A percentile compares a stretch with the other conserved stretches of the same genome.
phyloP scores from a whole-genome alignment of 495 filamentous ascomycete genomes.

The Neurospora sp. region DNA sequence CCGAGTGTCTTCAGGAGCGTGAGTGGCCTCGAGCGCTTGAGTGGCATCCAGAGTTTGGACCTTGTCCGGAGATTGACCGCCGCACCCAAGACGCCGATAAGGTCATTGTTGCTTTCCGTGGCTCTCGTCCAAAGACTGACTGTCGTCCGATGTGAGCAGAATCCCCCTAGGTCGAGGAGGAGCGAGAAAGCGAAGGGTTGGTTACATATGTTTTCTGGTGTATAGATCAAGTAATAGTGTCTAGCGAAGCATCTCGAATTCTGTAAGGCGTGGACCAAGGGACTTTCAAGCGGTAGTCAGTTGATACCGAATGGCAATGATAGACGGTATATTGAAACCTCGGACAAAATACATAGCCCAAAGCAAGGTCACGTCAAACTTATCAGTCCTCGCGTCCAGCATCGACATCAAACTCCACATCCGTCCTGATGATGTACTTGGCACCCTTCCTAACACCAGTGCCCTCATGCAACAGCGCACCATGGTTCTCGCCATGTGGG shows the following conservation, averaged over 20 bases:
- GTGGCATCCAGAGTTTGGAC: not conserved
- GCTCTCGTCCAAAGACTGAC: not conserved
- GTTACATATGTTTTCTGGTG: not conserved
- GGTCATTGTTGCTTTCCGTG: not conserved
- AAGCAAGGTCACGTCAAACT: not conserved
- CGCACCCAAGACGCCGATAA: not conserved
- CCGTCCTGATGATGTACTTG: constrained; percentile 41
- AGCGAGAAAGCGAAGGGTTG: not conserved
- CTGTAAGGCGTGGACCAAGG: not conserved
- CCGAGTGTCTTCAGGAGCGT: not conserved
- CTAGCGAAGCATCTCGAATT: not conserved
- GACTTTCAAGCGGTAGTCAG: not conserved
- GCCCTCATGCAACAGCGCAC: constrained; percentile 36
- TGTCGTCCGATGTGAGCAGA: not conserved
- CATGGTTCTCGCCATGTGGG: constrained; percentile 36
- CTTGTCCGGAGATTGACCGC: not conserved
- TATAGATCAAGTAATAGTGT: not conserved
- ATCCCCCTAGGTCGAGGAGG: not conserved
- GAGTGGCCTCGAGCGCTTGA: not conserved
- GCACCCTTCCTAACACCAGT: constrained; percentile 34
- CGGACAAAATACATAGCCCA: not conserved
- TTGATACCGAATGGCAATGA: not conserved
- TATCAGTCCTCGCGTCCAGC: not conserved
- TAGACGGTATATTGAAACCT: not conserved
- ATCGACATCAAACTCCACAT: constrained; percentile 39